Evolutionary conservation across 2,329 filamentous ascomycete genomes (phyloP).

Genomic region (Diaporthe batatas): DNA sequence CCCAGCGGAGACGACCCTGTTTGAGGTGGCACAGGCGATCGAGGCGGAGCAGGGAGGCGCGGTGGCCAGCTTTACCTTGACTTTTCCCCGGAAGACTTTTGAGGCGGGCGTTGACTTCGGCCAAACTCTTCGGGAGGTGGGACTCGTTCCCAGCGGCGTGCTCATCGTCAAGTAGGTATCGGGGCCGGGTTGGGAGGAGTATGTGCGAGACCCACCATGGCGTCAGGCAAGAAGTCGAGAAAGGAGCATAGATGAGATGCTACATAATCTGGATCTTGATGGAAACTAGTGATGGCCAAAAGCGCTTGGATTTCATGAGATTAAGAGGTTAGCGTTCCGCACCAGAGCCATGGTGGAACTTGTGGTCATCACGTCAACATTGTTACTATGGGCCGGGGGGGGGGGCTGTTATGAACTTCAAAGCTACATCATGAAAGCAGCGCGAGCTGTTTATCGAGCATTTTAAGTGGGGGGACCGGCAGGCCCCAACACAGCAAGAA

Average conservation of each 20-base stretch:
- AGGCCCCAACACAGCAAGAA: not conserved
- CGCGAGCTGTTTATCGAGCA: not conserved
- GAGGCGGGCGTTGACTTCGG: slow-evolving; percentile 79
- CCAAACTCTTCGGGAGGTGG: slow-evolving; percentile 92
- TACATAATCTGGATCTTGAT: not conserved
- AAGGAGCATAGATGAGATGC: not conserved
- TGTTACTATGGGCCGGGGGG: not conserved
- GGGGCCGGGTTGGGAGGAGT: not conserved
- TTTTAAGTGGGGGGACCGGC: not conserved
- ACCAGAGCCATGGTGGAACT: not conserved
- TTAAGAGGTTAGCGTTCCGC: not conserved
- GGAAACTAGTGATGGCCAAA: not conserved
- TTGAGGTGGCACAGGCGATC: slow-evolving; percentile 87
- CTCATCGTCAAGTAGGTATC: slow-evolving; percentile 75
- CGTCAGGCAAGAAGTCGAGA: not conserved
- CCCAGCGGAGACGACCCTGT: slow-evolving; percentile 89
- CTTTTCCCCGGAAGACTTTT: slow-evolving; percentile 88
- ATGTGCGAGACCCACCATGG: not conserved
- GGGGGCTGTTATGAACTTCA: not conserved
- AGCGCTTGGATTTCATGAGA: not conserved
- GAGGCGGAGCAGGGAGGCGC: slow-evolving; percentile 77
- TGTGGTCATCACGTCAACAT: not conserved
- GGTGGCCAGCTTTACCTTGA: slow-evolving; percentile 84
- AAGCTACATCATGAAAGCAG: not conserved
- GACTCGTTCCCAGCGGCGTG: slow-evolving; percentile 90